Percentiles rank a stretch among this genome's conserved stretches.
Conservation (phyloP, 2,329 filamentous ascomycete species). For the Ophiostoma tasmaniense region DNA sequence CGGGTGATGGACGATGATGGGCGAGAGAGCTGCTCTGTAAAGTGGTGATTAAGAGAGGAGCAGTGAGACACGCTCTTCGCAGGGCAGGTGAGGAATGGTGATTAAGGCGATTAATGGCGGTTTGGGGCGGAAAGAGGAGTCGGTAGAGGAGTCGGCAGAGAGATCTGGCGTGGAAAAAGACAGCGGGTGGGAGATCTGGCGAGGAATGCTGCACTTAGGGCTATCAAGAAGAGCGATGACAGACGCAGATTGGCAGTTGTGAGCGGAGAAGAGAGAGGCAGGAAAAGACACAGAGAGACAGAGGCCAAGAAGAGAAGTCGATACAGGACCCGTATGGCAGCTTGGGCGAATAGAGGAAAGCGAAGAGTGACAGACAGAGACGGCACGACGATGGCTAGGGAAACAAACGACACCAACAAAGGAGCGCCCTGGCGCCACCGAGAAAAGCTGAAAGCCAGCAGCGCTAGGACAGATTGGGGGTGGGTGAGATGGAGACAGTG, state of each 20-base stretch:
- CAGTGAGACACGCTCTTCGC: not conserved
- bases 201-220: not conserved
- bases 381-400: conserved; percentile 10
- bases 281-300: not conserved
- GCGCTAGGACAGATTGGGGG: conserved; percentile 13
- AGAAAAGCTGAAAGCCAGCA: conserved; percentile 14
- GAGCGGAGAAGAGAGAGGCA: not conserved
- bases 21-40: not conserved
- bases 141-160: not conserved
- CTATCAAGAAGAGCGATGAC: not conserved
- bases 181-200: not conserved
- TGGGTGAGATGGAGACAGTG: conserved; percentile 3
- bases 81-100: not conserved
- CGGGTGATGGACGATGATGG: not conserved
- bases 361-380: conserved; percentile 1
- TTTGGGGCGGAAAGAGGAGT: not conserved
- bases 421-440: not conserved
- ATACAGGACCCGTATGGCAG: not conserved
- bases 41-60: not conserved
- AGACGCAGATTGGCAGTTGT: not conserved
- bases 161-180: conserved; percentile 7
- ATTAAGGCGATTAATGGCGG: not conserved
- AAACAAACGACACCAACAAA: conserved; percentile 6
- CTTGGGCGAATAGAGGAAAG: not conserved
- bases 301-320: not conserved